Base-by-base conservation (phyloP, 2,329 filamentous ascomycete genomes). In the Sclerotiophoma versabilis region DNA sequence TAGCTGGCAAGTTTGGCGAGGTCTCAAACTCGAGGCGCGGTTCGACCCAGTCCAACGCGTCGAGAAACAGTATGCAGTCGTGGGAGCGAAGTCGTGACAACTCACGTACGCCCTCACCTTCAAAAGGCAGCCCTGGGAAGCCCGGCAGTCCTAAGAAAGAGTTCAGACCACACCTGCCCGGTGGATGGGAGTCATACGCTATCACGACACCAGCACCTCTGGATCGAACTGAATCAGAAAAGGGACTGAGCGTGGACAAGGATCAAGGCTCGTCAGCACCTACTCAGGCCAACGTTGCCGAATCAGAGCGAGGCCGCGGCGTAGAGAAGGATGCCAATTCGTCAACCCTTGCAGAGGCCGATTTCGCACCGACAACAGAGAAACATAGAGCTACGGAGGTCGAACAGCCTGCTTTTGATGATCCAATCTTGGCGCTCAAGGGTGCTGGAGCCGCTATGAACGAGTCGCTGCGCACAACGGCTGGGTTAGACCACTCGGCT, bases 121-220 rank as follows among this genome's bases (percentile, higher is more conserved):
- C 63, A 1, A 73, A 74, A 51, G 55, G 32, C 4, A 65, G 53
- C 17, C 63, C 67, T 11, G 59, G 58, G 19, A 70, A 70, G 34
- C 76, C 75, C 14, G 81, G 78, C 55, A 68, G 60, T 42, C 62
- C 65, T 5, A 60, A 59, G 22, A 68, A 66, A 38, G 65, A 68
- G n/a, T 84, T 83, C 60, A 74, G 78, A 48, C 82, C 82, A 12
- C 75, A 80, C 47, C 65, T 84, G 26, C 82, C 82, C 32, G 82
- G 82, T 19, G 79, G 79, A 46, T 84, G 81, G 82, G 77, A 82
- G 46, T 84, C 81, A 26, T 80, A 75, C 54, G 74, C 75, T 2
- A 77, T 77, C 6, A 77, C 74, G 9, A 66, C 57, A 25, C 69
- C 73, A 27, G 75, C 71, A 6, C 68, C 70, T n/a, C 63, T 59